These are phyloP conservation scores for Lentinula detonsa DNA, from an alignment of 768 basidiomycete genomes.

Conservation along the genomic window DNA sequence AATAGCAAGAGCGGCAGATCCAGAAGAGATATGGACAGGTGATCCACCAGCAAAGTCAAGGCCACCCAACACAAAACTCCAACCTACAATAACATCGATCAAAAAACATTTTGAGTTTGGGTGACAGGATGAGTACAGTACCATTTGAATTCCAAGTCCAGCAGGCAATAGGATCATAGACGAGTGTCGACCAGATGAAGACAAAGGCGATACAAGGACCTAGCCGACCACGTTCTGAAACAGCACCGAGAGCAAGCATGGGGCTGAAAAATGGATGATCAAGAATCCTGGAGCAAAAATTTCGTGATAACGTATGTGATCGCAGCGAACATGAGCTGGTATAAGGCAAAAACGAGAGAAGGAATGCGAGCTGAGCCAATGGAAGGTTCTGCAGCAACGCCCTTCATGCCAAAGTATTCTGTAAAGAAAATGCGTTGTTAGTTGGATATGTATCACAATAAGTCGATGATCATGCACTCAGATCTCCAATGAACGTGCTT, in stretches of 20 bases:
- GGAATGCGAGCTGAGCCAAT: constrained; percentile 70
- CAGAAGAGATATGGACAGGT: constrained; percentile 94
- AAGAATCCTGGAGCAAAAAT: constrained; percentile 14
- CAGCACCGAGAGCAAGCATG: constrained; percentile 86
- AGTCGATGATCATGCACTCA: constrained; percentile 45
- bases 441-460: neutral
- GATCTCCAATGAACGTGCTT: constrained; percentile 74
- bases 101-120: constrained; percentile 10
- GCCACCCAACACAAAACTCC: constrained; percentile 74
- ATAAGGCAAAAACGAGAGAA: constrained; percentile 71
- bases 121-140: constrained; percentile 28
- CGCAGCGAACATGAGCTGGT: constrained; percentile 87
- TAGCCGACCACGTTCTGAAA: constrained; percentile 83
- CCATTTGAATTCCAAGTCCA: constrained; percentile 92
- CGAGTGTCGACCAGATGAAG: constrained; percentile 83
- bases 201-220: constrained; percentile 87
- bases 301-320: constrained; percentile 54
- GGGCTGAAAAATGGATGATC: constrained; percentile 37
- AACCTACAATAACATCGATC: constrained; percentile 24
- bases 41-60: constrained; percentile 95
- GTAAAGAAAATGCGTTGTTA: neutral
- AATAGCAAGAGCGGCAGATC: constrained; percentile 86
- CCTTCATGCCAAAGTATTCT: constrained; percentile 82
- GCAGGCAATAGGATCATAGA: constrained; percentile 92
- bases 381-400: constrained; percentile 71